These are phyloP conservation scores for Beauveria sp. DNA, from an alignment of 2,329 filamentous ascomycete species.

Conservation along the genomic window DNA sequence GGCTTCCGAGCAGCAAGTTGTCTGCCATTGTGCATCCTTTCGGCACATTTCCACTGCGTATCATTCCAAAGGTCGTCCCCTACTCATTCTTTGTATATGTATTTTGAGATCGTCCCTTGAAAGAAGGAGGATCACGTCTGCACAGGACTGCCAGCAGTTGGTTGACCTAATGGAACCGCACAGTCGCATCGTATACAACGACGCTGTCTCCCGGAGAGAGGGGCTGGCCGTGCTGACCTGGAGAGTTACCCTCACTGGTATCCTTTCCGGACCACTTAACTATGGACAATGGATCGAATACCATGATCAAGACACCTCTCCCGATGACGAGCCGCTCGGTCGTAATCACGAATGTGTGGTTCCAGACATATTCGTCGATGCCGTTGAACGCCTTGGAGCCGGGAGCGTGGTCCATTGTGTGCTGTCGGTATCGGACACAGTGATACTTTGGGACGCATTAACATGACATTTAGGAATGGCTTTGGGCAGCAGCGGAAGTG, in stretches of 20 bases:
- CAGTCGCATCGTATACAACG: slow-evolving; percentile 3
- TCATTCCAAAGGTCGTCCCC: not conserved
- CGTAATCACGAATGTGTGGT: slow-evolving; percentile 2
- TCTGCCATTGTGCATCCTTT: not conserved
- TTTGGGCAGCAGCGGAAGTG: not conserved
- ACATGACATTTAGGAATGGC: not conserved
- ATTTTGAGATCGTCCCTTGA: not conserved
- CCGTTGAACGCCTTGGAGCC: not conserved
- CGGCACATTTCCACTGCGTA: not conserved
- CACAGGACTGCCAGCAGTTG: too few relatives aligned
- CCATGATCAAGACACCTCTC: slow-evolving; percentile 4
- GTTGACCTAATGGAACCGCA: slow-evolving; percentile 1
- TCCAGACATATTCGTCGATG: slow-evolving; percentile 3
- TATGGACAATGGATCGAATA: not conserved
- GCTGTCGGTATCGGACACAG: not conserved
- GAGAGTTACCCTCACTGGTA: not conserved
- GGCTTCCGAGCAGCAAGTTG: not conserved
- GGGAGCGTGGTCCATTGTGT: not conserved
- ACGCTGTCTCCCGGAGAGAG: not conserved
- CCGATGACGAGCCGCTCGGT: not conserved
- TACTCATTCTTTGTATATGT: not conserved
- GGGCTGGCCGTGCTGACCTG: not conserved
- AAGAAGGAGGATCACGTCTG: not conserved
- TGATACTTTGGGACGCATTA: not conserved
- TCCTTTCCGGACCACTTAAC: not conserved